Percentiles rank a stretch among this genome's conserved stretches.
These are phyloP conservation scores for Pythium plurisporium DNA, from an alignment of 352 stramenopile species.

Conservation along the genomic window DNA sequence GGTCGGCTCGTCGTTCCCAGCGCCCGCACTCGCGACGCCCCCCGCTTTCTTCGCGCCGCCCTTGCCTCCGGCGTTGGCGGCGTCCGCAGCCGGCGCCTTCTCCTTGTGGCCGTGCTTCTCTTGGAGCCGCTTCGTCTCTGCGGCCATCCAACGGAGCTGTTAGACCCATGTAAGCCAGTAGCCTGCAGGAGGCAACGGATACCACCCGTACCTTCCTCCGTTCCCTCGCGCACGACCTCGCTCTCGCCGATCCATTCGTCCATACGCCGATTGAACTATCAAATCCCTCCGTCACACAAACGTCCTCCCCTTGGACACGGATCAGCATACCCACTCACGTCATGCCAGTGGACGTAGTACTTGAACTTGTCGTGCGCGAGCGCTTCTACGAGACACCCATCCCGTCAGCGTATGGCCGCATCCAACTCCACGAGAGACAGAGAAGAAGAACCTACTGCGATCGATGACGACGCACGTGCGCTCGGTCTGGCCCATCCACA, in stretches of 20 bases:
- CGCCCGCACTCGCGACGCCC: not conserved
- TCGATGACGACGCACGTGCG: constrained; percentile 80
- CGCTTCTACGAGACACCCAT: constrained; percentile 29
- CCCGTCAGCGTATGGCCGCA: no score
- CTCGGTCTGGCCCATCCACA: constrained; percentile 77
- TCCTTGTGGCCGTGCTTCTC: constrained; percentile 57
- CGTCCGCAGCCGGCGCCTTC: constrained; percentile 10
- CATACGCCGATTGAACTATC: constrained; percentile 84
- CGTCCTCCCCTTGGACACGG: no score
- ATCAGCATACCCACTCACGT: constrained; percentile 32
- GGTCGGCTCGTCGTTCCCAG: constrained; percentile 24
- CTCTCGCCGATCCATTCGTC: constrained; percentile 85
- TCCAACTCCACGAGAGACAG: no score
- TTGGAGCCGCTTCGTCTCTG: constrained; percentile 61
- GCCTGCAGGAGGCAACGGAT: no score
- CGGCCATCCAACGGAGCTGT: not conserved
- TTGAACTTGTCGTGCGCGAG: constrained; percentile 65
- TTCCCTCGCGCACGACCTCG: constrained; percentile 71
- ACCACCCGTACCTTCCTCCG: constrained; percentile 47
- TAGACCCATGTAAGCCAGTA: no score
- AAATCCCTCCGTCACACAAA: not conserved
- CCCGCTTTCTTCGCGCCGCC: not conserved
- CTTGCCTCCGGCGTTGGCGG: not conserved
- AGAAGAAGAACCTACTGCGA: constrained; percentile 38
- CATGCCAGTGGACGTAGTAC: constrained; percentile 86